A percentile compares a stretch with the other conserved stretches of the same genome.
Conservation (phyloP, 805 yeast species). For the Phaffomyces antillensis region DNA sequence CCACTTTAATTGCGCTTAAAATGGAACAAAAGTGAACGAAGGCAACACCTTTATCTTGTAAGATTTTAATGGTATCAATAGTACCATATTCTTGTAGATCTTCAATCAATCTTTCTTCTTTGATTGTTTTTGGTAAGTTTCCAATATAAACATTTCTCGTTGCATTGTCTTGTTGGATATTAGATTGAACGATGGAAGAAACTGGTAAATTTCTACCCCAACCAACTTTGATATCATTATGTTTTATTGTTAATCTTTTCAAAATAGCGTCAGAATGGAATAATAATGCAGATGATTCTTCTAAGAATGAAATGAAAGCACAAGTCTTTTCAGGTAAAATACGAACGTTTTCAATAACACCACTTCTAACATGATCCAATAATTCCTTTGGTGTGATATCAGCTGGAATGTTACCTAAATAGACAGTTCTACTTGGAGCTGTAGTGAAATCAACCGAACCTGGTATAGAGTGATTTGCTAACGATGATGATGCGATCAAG, state of each 20-base stretch:
- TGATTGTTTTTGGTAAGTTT: conserved; percentile 55
- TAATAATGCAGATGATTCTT: conserved; percentile 78
- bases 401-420: conserved; percentile 82
- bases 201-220: conserved; percentile 86
- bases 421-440: conserved; percentile 80
- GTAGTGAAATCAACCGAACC: conserved; percentile 25
- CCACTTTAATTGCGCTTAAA: conserved; percentile 79
- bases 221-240: conserved; percentile 78
- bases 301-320: conserved; percentile 85
- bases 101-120: conserved; percentile 57
- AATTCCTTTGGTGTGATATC: conserved; percentile 74
- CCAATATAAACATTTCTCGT: conserved; percentile 93
- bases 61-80: conserved; percentile 77
- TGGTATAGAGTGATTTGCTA: background rate
- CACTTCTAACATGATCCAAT: conserved; percentile 85
- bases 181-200: conserved; percentile 64
- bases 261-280: conserved; percentile 92
- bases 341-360: conserved; percentile 73
- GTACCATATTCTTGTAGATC: conserved; percentile 73
- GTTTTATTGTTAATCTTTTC: conserved; percentile 72
- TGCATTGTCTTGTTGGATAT: conserved; percentile 81
- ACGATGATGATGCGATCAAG: conserved; percentile 4
- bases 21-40: conserved; percentile 88
- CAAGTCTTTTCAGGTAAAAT: conserved; percentile 80
- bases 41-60: conserved; percentile 77